Base-by-base conservation (phyloP, 2,329 filamentous ascomycete genomes). In the Seiridium unicorne region DNA sequence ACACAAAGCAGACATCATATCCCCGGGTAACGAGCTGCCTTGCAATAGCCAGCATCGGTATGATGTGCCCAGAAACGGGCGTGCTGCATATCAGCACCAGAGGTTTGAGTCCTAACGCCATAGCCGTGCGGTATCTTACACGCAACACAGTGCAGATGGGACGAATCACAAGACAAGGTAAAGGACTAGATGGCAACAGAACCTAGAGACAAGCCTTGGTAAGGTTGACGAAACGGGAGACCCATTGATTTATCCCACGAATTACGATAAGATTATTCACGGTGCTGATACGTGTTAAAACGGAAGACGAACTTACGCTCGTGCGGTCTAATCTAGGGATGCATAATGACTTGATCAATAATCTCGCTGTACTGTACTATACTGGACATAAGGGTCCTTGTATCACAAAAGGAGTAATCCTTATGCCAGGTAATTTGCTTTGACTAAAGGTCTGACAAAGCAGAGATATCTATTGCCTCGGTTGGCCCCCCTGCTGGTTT, bases 11-110 rank as follows among this genome's bases (percentile, higher is more conserved):
- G 65, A 48, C 62, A 57, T 58, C 55, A 36, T 49, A 58, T 13
- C 46, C 55, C 3, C 44, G 46, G 18, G 8, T 6, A 9, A 73
- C 66, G 3, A 77, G 64, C 11, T 67, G 63, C 3, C 64, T 61
- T 2, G 73, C 70, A 13, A 77, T 68, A 18, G 58, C 58, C 5
- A 70, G 48, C 4, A 72, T 51, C 5, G 66, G 67, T 8, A 57
- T 62, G 1, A 54, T 60, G 13, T 69, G 68, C 4, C 68, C 67
- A 9, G 67, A 60, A 1, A 48, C 61, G 0, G 66, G 63, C 3
- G 64, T 64, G 10, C 60, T 58, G 55, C 61, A 55, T 31, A 68
- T 42, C 8, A 69, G 40, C 11, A 68, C 32, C 10, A 63, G 60
- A 3, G 67, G 67, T 35, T 44, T 53, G 32, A 26, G 13, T 7